phyloP scores from a whole-genome alignment of 768 basidiomycete genomes.

The Peribolospora kevripleyi region DNA sequence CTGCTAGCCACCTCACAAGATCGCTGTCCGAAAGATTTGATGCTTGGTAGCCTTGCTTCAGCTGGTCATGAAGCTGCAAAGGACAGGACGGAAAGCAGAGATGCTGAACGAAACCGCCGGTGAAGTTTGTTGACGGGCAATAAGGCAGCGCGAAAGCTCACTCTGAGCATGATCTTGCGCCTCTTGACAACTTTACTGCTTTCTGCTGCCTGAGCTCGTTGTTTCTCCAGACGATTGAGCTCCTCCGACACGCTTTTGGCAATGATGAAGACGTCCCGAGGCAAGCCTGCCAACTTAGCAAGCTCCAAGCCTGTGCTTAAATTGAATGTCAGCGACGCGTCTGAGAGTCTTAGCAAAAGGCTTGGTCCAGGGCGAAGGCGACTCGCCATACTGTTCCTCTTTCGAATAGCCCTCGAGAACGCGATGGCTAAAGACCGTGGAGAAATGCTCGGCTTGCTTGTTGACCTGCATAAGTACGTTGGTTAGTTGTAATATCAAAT shows the following conservation, averaged over 20 bases:
- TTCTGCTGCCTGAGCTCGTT: conserved; percentile 36
- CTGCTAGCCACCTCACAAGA: too few species aligned
- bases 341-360: neutral
- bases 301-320: conserved; percentile 54
- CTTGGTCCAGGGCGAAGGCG: neutral
- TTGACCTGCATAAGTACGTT: conserved; percentile 3
- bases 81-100: too few species aligned
- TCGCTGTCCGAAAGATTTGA: too few species aligned
- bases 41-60: too few species aligned
- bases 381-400: conserved; percentile 17
- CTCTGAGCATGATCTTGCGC: conserved; percentile 44
- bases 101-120: too few species aligned
- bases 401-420: conserved; percentile 16
- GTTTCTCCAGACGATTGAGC: conserved; percentile 35
- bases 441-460: conserved; percentile 11
- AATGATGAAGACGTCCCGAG: conserved; percentile 39
- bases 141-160: conserved; percentile 12
- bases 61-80: too few species aligned
- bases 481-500: neutral
- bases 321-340: neutral
- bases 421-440: conserved; percentile 17
- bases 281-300: conserved; percentile 66
- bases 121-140: too few species aligned
- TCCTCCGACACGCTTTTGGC: conserved; percentile 35
- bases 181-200: conserved; percentile 34